Evolutionary conservation across 2,329 filamentous ascomycete species (phyloP), one percentile per base, ranked within the genome.

Genomic region (Xylariaceae sp.): DNA sequence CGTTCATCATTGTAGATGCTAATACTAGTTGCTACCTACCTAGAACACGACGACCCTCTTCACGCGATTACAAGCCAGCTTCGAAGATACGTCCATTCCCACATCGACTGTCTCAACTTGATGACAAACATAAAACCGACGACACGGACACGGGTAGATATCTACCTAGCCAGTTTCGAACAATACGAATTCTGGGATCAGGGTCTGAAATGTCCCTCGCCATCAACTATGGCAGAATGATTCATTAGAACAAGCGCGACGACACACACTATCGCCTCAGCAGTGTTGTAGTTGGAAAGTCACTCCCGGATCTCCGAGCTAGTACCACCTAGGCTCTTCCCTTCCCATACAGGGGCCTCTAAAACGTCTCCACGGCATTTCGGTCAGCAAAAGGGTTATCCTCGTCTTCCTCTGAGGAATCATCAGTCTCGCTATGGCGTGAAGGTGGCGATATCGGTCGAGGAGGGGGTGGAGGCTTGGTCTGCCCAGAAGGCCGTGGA

Each of bases 311-410:
- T 27, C 12, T 40, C 9, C 34, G 32, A 51, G 39, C 43, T 30
- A 55, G 45, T 35, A 71, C 71, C 71, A 73, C 55, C 60, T 64
- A 29, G 67, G 68, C 54, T 72, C 69, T 6, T 60, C 68, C 54
- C 65, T 71, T 66, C 77, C 77, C 41, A 67, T 63, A 62, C 68
- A 4, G 69, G 68, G 27, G 70, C 73, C 19, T 57, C 61, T 3
- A 89, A 78, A 4, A 84, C 88, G 71, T 73, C 26, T 58, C 61
- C 3, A 89, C 78, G 3, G 84, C 88, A 67, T 95, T 91, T 42
- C 81, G 81, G 68, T 96, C 90, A 3, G 88, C 89, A 69, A 96
- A 96, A 0, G 91, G 91, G 67, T 95, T 83, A 60, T 94, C 81
- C n/a, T 91, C 87, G 43, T 90, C 86, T n/a, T 88, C 85, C 6